These are phyloP conservation scores for Simmondsia chinensis DNA, from an alignment of 148 eudicot genomes.

Conservation along the genomic window DNA sequence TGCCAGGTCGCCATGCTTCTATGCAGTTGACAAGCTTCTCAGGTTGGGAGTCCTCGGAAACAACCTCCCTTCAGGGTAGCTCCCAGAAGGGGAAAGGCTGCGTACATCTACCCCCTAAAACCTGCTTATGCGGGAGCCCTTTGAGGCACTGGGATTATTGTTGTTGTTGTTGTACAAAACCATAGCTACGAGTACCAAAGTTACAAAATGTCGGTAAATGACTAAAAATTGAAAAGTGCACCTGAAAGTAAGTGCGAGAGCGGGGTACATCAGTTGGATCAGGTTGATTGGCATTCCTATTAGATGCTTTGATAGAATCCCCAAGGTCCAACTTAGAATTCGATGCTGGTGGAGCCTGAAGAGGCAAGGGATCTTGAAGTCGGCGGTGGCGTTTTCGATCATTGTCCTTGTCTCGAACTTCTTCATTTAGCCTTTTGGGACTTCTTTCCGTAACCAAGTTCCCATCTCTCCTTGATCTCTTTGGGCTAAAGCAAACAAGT, in stretches of 20 bases:
- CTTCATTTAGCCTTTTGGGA: constrained; percentile 25
- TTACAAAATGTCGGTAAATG: too few relatives aligned
- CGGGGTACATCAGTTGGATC: constrained; percentile 24
- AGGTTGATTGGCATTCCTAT: constrained; percentile 26
- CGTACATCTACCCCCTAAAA: too few relatives aligned
- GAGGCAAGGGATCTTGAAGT: constrained; percentile 53
- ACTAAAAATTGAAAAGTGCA: constrained; percentile 3
- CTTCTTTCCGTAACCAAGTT: constrained; percentile 49
- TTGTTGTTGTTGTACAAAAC: too few relatives aligned
- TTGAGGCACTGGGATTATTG: too few relatives aligned
- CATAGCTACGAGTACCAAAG: not conserved
- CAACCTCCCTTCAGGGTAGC: too few relatives aligned
- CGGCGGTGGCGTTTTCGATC: constrained; percentile 45
- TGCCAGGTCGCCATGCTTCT: too few relatives aligned
- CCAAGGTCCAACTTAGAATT: constrained; percentile 29
- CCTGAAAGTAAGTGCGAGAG: constrained; percentile 47
- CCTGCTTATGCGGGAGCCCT: too few relatives aligned
- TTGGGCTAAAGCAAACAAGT: constrained; percentile 41
- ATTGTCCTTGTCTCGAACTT: constrained; percentile 30
- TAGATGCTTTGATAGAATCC: constrained; percentile 21
- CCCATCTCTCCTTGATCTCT: constrained; percentile 41
- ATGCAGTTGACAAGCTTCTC: too few relatives aligned
- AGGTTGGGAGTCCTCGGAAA: too few relatives aligned
- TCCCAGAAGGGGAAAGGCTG: too few relatives aligned
- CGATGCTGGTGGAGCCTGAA: constrained; percentile 24